Evolutionary conservation across 1,284 basidiomycete genomes (phyloP), one percentile per base, ranked within the genome.

Genomic region (Rhodotorula sp.): DNA sequence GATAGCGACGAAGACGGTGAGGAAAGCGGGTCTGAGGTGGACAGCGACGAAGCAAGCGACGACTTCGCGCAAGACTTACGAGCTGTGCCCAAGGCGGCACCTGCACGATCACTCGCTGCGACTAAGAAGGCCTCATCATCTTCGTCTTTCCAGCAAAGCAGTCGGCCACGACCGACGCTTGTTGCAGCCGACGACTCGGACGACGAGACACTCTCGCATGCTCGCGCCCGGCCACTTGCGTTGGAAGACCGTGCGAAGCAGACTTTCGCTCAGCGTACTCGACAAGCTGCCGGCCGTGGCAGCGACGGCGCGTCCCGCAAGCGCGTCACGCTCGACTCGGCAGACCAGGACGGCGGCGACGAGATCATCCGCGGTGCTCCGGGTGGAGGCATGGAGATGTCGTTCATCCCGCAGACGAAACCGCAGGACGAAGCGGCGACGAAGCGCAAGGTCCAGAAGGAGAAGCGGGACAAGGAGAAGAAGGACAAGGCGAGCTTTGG

Each of bases 381-480:
- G 3, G 83, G 83, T 56, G 84, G 84, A 10, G 83, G 82, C 15
- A 84, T 85, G 82, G 84, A 84, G 71, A 83, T 84, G 81, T 83
- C 83, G 8, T 84, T 83, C 76, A 79, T 84, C 26, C 84, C 83
- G 18, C 64, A 78, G 10, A 64, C 74, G 18, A 76, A 76, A 50
- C 69, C 76, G 3, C 80, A 79, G n/a, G 80, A 80, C 50, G 71
- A 77, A 76, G 49, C 70, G 75, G 56, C 81, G 81, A 74, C 72
- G 71, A 54, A 83, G 82, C 76, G 81, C 80, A 61, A 60, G 52
- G 83, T 83, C 64, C 81, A 83, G 58, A 81, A 81, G 73, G 82
- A 85, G 76, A 87, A 88, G 78, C 87, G 88, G 26, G 87, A 89
- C 54, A 90, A 94, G 80, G 79, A 81, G 72, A 77, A 56, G 78